These are phyloP conservation scores for Blastocystis hominis DNA, from an alignment of 352 stramenopile genomes.

Conservation along the genomic window DNA sequence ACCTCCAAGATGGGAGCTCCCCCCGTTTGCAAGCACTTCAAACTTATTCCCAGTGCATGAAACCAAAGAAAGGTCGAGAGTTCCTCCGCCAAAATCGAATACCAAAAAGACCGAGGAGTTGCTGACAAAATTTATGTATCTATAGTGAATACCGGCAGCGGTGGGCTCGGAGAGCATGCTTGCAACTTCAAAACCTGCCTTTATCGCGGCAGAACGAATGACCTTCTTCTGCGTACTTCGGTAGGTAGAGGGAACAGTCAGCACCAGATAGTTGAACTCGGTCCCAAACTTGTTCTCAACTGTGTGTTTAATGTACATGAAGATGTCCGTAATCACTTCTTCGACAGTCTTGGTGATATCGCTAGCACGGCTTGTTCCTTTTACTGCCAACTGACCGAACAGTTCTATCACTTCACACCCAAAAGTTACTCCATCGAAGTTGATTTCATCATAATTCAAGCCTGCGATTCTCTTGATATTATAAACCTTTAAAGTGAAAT, in stretches of 20 bases:
- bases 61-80: slow-evolving; percentile 66
- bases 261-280: neutral
- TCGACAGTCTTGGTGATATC: neutral
- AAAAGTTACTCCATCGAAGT: neutral
- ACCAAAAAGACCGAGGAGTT: slow-evolving; percentile 43
- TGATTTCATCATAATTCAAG: neutral
- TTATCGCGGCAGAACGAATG: neutral
- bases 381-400: no score
- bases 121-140: neutral
- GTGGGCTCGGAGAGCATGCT: neutral
- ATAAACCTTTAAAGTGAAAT: neutral
- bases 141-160: neutral
- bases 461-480: neutral
- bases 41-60: neutral
- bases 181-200: neutral
- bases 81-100: slow-evolving; percentile 69
- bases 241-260: neutral
- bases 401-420: neutral
- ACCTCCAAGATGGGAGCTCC: slow-evolving; percentile 76
- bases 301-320: neutral
- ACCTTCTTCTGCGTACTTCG: neutral
- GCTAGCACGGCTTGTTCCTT: neutral
- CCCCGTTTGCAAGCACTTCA: slow-evolving; percentile 69
- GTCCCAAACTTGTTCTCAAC: neutral
- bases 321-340: neutral